Base-by-base conservation (phyloP, 495 filamentous ascomycete genomes). In the Cladorrhinum samala region DNA sequence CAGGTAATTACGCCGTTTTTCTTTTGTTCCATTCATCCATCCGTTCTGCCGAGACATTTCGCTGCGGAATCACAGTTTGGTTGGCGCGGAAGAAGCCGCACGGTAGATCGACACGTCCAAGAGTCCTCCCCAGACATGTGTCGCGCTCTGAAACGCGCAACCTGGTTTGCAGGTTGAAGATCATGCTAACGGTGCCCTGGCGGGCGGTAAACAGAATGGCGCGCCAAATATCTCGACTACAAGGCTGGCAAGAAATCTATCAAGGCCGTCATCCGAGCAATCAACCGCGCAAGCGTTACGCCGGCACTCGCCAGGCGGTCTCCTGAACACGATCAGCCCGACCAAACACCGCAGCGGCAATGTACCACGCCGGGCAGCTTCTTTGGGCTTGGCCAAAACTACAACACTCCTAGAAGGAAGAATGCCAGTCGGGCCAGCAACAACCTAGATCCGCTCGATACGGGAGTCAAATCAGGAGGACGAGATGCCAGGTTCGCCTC, bases 201-300 rank as follows among this genome's bases (percentile, higher is more conserved):
- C 42, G 24, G 21, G 5, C n/a, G n/a, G n/a, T n/a, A n/a, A n/a
- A n/a, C 54, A 74, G 91, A 96, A 78, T 96, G 91, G 91, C 81
- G 86, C 58, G 82, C 80, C 57, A 94, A 95, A 68, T 96, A 95
- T 70, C 77, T 96, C 52, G 83, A 95, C 71, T 96, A 96, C 75
- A 94, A 90, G 77, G 85, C 83, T 42, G 91, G 88, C 24, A 96
- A 96, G 69, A 95, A 95, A 72, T 86, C 88, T 66, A 75, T 96
- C 67, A 95, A 93, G 67, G 81, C 83, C 25, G 78, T 94, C 46
- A 67, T 78, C n/a, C 79, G 83, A 36, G 88, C 89, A 55, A 72
- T 89, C 57, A 73, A 79, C 49, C 79, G 82, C 43, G 84, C 80
- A 33, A 83, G 78, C 41, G 73, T 68, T 14, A 80, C 79, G 1